A percentile compares a stretch with the other conserved stretches of the same genome.
Conservation (phyloP, 345 rosid genomes). For the Brassica rapa region DNA sequence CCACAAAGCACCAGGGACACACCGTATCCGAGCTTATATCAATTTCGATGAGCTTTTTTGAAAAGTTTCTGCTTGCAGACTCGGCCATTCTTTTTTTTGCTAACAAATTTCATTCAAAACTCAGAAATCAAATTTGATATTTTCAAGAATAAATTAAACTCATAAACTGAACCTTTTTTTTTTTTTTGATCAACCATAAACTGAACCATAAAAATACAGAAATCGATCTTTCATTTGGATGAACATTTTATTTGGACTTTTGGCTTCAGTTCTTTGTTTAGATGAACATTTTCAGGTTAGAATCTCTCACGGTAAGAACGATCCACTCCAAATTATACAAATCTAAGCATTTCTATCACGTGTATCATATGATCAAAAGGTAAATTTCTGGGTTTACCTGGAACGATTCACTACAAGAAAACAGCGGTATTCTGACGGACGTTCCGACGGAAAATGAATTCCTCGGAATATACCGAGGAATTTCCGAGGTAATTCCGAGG, state of each 20-base stretch:
- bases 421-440: too few relatives aligned
- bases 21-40: constrained; percentile 84
- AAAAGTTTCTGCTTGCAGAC: constrained; percentile 43
- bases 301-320: not conserved
- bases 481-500: too few relatives aligned
- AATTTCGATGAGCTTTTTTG: constrained; percentile 60
- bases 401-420: too few relatives aligned
- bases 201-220: not conserved
- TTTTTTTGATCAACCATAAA: not conserved
- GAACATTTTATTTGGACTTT: not conserved
- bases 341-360: not conserved
- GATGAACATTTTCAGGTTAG: not conserved
- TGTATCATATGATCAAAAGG: not conserved
- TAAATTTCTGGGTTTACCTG: constrained; percentile 24
- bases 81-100: constrained; percentile 46
- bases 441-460: too few relatives aligned
- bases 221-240: not conserved
- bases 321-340: not conserved
- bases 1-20: constrained; percentile 88
- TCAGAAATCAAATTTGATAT: constrained; percentile 4
- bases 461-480: too few relatives aligned
- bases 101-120: constrained; percentile 2
- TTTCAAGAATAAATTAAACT: constrained; percentile 8
- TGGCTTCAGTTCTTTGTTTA: not conserved
- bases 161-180: not conserved